These are phyloP conservation scores for Boletus albobrunnescens DNA, from an alignment of 1,284 basidiomycete genomes.

Conservation along the genomic window DNA sequence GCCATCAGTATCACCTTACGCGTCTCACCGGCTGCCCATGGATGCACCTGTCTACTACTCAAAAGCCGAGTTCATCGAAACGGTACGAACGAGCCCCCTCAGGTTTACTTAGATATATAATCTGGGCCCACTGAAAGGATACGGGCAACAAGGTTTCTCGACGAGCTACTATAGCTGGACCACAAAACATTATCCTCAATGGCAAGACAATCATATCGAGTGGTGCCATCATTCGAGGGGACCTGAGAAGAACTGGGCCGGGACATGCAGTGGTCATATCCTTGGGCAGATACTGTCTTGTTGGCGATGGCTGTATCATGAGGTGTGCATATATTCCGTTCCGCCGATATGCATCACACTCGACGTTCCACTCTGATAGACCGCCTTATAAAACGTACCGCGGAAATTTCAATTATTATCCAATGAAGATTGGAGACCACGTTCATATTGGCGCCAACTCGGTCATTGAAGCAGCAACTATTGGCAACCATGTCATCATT, in stretches of 20 bases:
- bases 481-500: constrained; percentile 93
- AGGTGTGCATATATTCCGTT: constrained; percentile 46
- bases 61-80: constrained; percentile 78
- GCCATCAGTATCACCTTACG: constrained; percentile 5
- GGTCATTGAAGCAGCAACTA: constrained; percentile 90
- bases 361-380: constrained; percentile 34
- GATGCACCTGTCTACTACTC: constrained; percentile 70
- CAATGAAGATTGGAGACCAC: constrained; percentile 94
- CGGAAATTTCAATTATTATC: constrained; percentile 95
- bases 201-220: constrained; percentile 96
- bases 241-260: constrained; percentile 77
- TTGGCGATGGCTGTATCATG: constrained; percentile 87
- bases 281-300: constrained; percentile 87
- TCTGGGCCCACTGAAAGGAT: constrained; percentile 42
- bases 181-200: constrained; percentile 94
- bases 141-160: constrained; percentile 93
- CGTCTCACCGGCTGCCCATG: constrained; percentile 38
- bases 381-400: constrained; percentile 88
- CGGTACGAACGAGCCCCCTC: constrained; percentile 41
- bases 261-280: constrained; percentile 91
- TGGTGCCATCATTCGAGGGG: constrained; percentile 84
- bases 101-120: background rate
- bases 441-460: constrained; percentile 87
- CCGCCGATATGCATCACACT: background rate
- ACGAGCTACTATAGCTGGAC: constrained; percentile 88